Conservation (phyloP, 208 protist genomes). For the Acanthamoeba triangularis region DNA sequence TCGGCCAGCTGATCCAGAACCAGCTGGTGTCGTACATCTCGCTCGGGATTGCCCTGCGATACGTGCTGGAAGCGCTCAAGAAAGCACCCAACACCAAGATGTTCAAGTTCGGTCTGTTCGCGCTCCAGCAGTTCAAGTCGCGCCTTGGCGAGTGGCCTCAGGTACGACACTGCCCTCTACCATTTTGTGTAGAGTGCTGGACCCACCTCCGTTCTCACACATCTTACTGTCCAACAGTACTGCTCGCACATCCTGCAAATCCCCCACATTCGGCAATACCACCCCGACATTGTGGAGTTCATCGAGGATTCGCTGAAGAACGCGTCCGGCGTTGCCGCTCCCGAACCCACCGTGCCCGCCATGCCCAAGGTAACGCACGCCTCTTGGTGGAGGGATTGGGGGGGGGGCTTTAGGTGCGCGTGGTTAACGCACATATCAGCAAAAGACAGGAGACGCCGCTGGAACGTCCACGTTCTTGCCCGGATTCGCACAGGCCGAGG, state of each 20-base stretch:
- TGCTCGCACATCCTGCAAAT: constrained; percentile 90
- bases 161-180: not conserved
- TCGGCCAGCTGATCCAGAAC: constrained; percentile 93
- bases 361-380: constrained; percentile 38
- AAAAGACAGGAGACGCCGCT: constrained; percentile 47
- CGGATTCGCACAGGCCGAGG: constrained; percentile 37
- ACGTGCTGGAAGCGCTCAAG: constrained; percentile 96
- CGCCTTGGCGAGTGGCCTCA: constrained; percentile 98
- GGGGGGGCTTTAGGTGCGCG: too few relatives aligned
- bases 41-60: constrained; percentile 90
- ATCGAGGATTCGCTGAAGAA: constrained; percentile 81
- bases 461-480: constrained; percentile 55
- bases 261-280: constrained; percentile 84
- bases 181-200: not conserved
- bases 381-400: too few relatives aligned
- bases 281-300: constrained; percentile 86
- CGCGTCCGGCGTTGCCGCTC: constrained; percentile 2
- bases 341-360: constrained; percentile 47
- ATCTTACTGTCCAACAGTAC: constrained; percentile 75
- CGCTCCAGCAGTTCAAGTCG: constrained; percentile 96
- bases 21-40: constrained; percentile 90
- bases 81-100: constrained; percentile 94
- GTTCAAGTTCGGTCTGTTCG: constrained; percentile 97
- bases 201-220: not conserved
- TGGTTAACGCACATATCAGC: not conserved